Base-by-base conservation (phyloP, 116 monocot species). In the Cymodocea nodosa region DNA sequence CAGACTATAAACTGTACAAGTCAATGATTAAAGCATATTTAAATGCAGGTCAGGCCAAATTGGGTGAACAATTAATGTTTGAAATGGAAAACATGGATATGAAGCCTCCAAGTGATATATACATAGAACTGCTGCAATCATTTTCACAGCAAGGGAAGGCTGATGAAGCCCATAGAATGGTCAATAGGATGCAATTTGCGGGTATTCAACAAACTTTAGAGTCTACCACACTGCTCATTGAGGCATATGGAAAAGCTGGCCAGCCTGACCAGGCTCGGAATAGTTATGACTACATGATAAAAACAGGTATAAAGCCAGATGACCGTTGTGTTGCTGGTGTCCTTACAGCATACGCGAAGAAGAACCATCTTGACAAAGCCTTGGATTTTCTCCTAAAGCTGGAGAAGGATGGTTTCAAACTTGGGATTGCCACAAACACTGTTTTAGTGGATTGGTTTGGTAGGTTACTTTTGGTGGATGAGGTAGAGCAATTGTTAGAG, bases 391-490 rank as follows among this genome's bases (percentile, higher is more conserved):
- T 97, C 4, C 39, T 91, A 23, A 73, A 61, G 20, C 80, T 88
- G n/a, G 83, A 97, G 77, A 86, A 84, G 80, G 84, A 84, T 25
- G 86, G 85, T 16, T 82, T 88, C 36, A 65, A 80, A 51, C 81
- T 75, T 0, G 97, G 92, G 0, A 25, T 75, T n/a, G 52, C 56
- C 3, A 97, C 84, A 0, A 76, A 91, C 52, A 17, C 77, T n/a
- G 86, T 81, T n/a, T 68, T 97, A 53, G 82, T 84, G 6, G 84
- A 89, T 52, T 97, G 97, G 97, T 36, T 97, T 63, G 82, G 80
- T 12, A 80, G 62, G 66, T 52, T 92, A 61, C 85, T 83, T 55
- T 71, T 91, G 44, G 84, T 97, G 13, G 84, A 88, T 17, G 97
- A 97, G 70, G 97, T 79, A 2, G 97, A 97, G 60, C 64, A 71